Evolutionary conservation across 805 yeast genomes (phyloP).

Genomic region (Spathaspora gorwiae): DNA sequence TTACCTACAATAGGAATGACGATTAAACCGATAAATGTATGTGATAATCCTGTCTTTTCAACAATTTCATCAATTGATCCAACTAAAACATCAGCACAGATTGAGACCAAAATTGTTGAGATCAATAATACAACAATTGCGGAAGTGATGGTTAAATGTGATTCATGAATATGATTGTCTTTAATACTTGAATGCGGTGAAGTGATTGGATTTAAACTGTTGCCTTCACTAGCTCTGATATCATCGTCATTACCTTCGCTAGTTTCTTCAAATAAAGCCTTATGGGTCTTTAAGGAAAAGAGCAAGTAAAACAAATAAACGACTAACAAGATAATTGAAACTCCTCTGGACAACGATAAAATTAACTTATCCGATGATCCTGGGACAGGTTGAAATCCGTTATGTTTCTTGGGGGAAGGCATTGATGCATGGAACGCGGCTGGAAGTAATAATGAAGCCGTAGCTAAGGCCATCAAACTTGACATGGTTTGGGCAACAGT

Average conservation of each 20-base stretch:
- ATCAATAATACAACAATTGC: slow-evolving; percentile 53
- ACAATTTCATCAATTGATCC: slow-evolving; percentile 91
- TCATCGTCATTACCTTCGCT: neutral
- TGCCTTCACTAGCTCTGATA: slow-evolving; percentile 18
- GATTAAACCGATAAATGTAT: slow-evolving; percentile 91
- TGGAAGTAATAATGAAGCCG: slow-evolving; percentile 85
- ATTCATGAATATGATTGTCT: slow-evolving; percentile 12
- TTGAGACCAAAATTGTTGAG: slow-evolving; percentile 75
- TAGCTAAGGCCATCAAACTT: slow-evolving; percentile 85
- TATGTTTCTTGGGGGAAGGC: slow-evolving; percentile 40
- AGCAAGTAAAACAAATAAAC: slow-evolving; percentile 75
- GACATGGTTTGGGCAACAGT: slow-evolving; percentile 98
- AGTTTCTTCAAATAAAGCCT: slow-evolving; percentile 59
- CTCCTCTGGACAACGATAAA: slow-evolving; percentile 76
- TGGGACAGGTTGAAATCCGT: slow-evolving; percentile 32
- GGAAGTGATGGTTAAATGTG: slow-evolving; percentile 48
- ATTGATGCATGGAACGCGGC: slow-evolving; percentile 91
- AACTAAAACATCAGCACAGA: slow-evolving; percentile 91
- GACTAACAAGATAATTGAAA: slow-evolving; percentile 70
- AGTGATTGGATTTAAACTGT: neutral
- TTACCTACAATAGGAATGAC: slow-evolving; percentile 96
- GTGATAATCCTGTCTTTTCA: slow-evolving; percentile 76
- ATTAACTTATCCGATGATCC: slow-evolving; percentile 45
- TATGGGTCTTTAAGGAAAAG: slow-evolving; percentile 89
- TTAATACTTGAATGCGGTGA: neutral